phyloP scores from a whole-genome alignment of 805 yeast genomes.

The Candida khao-thaluensis region DNA sequence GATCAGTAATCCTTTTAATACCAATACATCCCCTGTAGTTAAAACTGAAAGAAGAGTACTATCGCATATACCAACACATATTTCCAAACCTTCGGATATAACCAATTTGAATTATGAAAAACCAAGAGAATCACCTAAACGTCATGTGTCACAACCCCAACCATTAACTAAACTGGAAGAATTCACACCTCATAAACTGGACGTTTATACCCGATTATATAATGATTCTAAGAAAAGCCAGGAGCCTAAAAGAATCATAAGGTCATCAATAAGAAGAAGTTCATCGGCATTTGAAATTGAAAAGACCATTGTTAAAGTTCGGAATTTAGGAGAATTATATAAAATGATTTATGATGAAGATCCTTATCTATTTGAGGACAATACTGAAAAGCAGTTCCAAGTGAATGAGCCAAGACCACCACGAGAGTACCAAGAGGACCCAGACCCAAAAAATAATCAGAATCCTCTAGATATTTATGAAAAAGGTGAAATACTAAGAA shows the following conservation, averaged over 20 bases:
- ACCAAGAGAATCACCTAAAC: constrained; percentile 7
- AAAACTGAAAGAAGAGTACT: constrained; percentile 4
- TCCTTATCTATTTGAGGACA: constrained; percentile 24
- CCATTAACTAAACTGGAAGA: constrained; percentile 9
- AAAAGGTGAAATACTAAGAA: constrained; percentile 56
- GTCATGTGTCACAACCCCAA: constrained; percentile 9
- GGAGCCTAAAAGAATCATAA: not conserved
- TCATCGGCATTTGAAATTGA: constrained; percentile 4
- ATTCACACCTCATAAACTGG: constrained; percentile 5
- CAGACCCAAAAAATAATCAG: not conserved
- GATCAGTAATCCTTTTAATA: constrained; percentile 16
- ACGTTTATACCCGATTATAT: constrained; percentile 16
- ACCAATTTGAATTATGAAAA: constrained; percentile 19
- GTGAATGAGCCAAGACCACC: constrained; percentile 9
- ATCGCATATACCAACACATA: constrained; percentile 3
- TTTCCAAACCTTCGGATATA: constrained; percentile 20
- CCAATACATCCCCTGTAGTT: constrained; percentile 5
- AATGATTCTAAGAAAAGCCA: constrained; percentile 9
- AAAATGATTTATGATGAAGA: constrained; percentile 24
- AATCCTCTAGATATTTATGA: constrained; percentile 50
- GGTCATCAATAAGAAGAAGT: not conserved
- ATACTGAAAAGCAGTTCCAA: constrained; percentile 5
- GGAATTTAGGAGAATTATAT: constrained; percentile 17
- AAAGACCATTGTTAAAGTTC: constrained; percentile 1
- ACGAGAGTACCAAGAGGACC: constrained; percentile 4